phyloP scores from a whole-genome alignment of 805 yeast species.

The Hanseniaspora vineae region DNA sequence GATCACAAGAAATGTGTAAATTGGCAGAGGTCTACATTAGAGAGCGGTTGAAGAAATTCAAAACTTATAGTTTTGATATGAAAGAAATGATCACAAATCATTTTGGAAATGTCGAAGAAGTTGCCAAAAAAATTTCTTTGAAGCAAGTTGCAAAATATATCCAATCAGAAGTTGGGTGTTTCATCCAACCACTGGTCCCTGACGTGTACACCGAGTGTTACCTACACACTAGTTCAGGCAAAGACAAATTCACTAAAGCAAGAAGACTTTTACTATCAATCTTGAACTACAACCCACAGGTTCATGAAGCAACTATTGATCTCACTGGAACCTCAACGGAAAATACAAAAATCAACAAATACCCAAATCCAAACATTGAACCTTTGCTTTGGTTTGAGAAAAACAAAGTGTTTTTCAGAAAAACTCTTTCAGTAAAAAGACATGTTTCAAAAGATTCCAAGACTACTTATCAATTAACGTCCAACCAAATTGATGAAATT shows the following conservation, averaged over 20 bases:
- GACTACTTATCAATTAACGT: neutral
- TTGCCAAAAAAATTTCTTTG: neutral
- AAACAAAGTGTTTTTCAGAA: slow-evolving; percentile 15
- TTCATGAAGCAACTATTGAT: slow-evolving; percentile 5
- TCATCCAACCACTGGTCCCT: neutral
- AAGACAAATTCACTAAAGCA: slow-evolving; percentile 15
- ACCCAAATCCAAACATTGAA: slow-evolving; percentile 17
- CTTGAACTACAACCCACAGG: slow-evolving; percentile 12
- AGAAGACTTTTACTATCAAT: slow-evolving; percentile 17
- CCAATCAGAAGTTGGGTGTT: neutral
- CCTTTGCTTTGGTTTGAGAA: slow-evolving; percentile 18
- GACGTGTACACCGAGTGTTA: slow-evolving; percentile 14
- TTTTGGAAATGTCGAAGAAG: slow-evolving; percentile 5
- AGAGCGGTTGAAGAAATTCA: neutral
- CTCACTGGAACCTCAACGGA: slow-evolving; percentile 4
- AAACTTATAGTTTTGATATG: neutral
- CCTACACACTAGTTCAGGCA: slow-evolving; percentile 10
- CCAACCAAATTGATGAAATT: neutral
- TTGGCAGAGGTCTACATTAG: neutral
- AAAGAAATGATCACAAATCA: slow-evolving; percentile 10
- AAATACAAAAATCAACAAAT: slow-evolving; percentile 7
- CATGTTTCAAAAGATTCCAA: neutral
- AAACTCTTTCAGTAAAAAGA: slow-evolving; percentile 10
- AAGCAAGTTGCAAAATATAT: neutral
- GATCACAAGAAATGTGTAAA: neutral